phyloP scores from a whole-genome alignment of 345 rosid genomes.

The Euphorbia tirucalli region DNA sequence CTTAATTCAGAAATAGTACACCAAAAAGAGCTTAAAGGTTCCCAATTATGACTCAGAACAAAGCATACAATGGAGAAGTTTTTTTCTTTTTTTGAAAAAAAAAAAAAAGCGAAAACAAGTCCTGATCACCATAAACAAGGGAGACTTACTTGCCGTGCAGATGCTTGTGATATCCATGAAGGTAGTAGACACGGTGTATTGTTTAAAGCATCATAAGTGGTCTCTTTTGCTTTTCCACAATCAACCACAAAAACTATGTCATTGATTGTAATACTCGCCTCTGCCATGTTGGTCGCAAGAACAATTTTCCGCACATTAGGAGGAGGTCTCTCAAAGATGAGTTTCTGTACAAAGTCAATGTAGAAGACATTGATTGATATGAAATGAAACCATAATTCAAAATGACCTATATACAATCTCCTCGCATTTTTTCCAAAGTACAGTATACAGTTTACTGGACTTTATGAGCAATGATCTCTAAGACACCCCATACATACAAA shows the following conservation, averaged over 20 bases:
- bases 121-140: constrained; percentile 6
- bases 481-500: not conserved
- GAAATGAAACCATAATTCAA: not conserved
- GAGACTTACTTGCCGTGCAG: constrained; percentile 76
- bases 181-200: constrained; percentile 98
- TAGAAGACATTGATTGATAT: constrained; percentile 14
- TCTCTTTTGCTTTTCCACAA: constrained; percentile 99
- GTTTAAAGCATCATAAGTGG: constrained; percentile 97
- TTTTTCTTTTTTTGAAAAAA: not conserved
- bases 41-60: not conserved
- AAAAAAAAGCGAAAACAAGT: not conserved
- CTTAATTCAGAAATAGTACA: no score
- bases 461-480: not conserved
- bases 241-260: constrained; percentile 94
- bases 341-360: constrained; percentile 52
- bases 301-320: constrained; percentile 79
- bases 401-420: not conserved
- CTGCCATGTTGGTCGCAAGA: constrained; percentile 98
- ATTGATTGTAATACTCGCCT: constrained; percentile 95
- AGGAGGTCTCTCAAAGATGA: constrained; percentile 82
- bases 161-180: constrained; percentile 97
- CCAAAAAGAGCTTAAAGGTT: not conserved
- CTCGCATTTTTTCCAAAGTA: not conserved
- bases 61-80: not conserved
- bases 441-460: not conserved